Percentiles rank a stretch among this genome's conserved stretches.
These are phyloP conservation scores for Isoetes taiwanensis DNA, from an alignment of 75 land plant genomes.

Conservation along the genomic window DNA sequence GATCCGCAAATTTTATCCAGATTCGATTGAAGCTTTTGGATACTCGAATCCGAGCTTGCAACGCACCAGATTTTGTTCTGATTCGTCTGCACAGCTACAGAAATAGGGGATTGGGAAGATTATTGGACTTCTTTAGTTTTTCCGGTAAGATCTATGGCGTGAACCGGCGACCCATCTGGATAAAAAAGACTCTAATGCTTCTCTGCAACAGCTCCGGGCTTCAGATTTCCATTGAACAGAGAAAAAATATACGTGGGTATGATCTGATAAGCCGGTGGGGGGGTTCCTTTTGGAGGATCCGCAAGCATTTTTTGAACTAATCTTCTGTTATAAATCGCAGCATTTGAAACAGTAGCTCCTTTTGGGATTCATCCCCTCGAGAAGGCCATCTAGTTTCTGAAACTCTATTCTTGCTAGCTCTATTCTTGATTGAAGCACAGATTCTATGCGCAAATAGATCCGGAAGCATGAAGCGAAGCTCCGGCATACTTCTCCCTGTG, in stretches of 20 bases:
- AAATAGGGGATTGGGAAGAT: no score
- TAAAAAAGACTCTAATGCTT: constrained; percentile 67
- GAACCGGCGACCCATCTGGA: constrained; percentile 45
- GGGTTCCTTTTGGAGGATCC: constrained; percentile 51
- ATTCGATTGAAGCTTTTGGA: no score
- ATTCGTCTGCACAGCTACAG: no score
- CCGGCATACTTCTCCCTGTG: no score
- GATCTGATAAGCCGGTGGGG: constrained; percentile 39
- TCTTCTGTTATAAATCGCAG: constrained; percentile 70
- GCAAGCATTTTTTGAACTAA: constrained; percentile 29
- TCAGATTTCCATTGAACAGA: constrained; percentile 78
- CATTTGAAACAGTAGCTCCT: constrained; percentile 55
- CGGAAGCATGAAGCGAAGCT: no score
- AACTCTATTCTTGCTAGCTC: no score
- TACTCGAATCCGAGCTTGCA: no score
- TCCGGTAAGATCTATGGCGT: constrained; percentile 56
- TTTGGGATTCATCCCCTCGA: constrained; percentile 44
- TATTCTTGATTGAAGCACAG: no score
- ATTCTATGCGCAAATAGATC: no score
- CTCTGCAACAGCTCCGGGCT: constrained; percentile 76
- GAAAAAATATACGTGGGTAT: constrained; percentile 56
- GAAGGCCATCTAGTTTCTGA: constrained; percentile 99
- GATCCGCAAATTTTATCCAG: no score
- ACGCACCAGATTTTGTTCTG: no score
- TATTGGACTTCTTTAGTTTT: no score